A percentile compares a stretch with the other conserved stretches of the same genome.
These are phyloP conservation scores for Rutstroemia sp. DNA, from an alignment of 2,329 filamentous ascomycete species.

Conservation along the genomic window DNA sequence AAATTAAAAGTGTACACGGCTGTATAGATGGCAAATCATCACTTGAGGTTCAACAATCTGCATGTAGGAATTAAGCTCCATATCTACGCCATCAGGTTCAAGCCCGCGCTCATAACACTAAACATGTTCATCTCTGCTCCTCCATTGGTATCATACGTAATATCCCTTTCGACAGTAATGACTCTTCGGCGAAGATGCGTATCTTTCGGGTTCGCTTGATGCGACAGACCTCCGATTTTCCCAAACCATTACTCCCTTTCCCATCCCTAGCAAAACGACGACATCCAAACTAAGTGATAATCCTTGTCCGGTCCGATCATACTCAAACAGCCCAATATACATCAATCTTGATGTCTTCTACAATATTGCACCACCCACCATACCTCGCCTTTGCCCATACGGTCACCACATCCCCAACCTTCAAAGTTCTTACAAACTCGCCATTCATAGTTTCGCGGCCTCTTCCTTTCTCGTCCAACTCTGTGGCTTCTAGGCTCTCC, in stretches of 20 bases:
- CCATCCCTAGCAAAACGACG: too few species aligned
- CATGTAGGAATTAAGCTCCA: too few species aligned
- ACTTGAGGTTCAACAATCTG: background rate
- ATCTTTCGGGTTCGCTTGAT: too few species aligned
- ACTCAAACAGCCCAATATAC: conserved; percentile 49
- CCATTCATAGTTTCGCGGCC: conserved; percentile 45
- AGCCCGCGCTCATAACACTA: too few species aligned
- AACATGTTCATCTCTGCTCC: too few species aligned
- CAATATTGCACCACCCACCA: conserved; percentile 43
- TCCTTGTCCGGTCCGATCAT: background rate
- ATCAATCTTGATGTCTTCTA: conserved; percentile 44
- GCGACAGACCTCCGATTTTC: too few species aligned
- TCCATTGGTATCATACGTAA: too few species aligned
- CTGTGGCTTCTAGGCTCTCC: conserved; percentile 34
- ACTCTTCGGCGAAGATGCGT: too few species aligned
- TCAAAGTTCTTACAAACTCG: conserved; percentile 46
- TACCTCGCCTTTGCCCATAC: conserved; percentile 36
- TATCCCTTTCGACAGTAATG: too few species aligned
- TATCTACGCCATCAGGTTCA: too few species aligned
- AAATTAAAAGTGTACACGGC: conserved; percentile 21
- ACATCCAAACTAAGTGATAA: background rate
- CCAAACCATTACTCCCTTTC: too few species aligned
- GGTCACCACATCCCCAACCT: conserved; percentile 16
- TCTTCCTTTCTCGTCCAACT: conserved; percentile 36
- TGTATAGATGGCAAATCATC: conserved; percentile 10